phyloP scores from a whole-genome alignment of 2,329 filamentous ascomycete genomes.

The Nemania sp. region DNA sequence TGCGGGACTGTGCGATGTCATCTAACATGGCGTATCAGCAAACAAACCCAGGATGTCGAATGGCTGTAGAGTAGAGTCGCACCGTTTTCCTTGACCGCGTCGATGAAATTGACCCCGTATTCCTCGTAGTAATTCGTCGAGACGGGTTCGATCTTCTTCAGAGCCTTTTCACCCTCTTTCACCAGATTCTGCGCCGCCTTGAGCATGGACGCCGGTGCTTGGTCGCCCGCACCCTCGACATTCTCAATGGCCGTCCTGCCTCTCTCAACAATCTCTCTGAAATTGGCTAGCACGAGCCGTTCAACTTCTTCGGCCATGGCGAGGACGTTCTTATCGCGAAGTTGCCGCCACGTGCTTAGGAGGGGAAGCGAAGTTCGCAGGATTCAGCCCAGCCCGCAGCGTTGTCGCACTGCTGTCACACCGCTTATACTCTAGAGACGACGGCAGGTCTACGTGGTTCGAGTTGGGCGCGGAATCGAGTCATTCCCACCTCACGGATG shows the following conservation, averaged over 20 bases:
- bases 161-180: conserved; percentile 54
- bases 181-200: conserved; percentile 53
- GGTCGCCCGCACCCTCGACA: conserved; percentile 46
- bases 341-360: conserved; percentile 1
- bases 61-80: conserved; percentile 30
- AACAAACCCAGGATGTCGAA: neutral
- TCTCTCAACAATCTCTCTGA: conserved; percentile 58
- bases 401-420: conserved; percentile 9
- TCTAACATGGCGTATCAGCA: conserved; percentile 42
- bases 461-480: conserved; percentile 3
- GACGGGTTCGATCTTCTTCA: conserved; percentile 56
- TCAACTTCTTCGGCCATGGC: conserved; percentile 43
- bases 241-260: conserved; percentile 53
- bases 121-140: conserved; percentile 54
- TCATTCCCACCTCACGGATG: conserved; percentile 12
- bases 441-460: conserved; percentile 3
- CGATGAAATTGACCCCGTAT: conserved; percentile 54
- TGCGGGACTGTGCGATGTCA: conserved; percentile 54
- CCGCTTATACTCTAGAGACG: conserved; percentile 6
- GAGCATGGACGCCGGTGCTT: conserved; percentile 49
- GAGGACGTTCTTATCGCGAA: neutral
- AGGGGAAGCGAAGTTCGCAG: neutral
- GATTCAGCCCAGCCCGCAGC: neutral
- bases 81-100: conserved; percentile 60
- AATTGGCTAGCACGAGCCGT: conserved; percentile 54